Evolutionary conservation across 179 eudicot species (phyloP).

Genomic region (Nepenthes alata): DNA sequence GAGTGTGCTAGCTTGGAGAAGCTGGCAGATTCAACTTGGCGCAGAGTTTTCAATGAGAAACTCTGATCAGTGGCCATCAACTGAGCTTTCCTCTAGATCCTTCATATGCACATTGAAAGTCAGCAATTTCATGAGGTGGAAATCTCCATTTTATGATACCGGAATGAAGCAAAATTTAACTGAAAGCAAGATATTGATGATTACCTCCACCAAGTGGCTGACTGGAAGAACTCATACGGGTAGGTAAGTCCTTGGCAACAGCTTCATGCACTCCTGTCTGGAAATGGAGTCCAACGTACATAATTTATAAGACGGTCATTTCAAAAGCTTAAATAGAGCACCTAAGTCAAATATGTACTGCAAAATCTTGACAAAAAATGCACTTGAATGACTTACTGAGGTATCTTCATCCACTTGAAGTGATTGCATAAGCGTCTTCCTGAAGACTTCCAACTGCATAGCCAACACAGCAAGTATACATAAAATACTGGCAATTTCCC

Average conservation of each 20-base stretch:
- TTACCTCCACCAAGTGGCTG: slow-evolving; percentile 34
- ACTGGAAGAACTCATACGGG: slow-evolving; percentile 23
- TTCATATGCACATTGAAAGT: no score
- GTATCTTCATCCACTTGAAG: slow-evolving; percentile 83
- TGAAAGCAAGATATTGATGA: not conserved
- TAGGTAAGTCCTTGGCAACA: slow-evolving; percentile 14
- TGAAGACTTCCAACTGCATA: slow-evolving; percentile 69
- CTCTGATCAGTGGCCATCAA: no score
- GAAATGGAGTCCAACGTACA: not conserved
- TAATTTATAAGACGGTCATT: not conserved
- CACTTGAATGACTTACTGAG: slow-evolving; percentile 32
- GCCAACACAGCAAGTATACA: not conserved
- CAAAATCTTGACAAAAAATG: not conserved
- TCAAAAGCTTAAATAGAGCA: not conserved
- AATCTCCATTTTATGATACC: not conserved
- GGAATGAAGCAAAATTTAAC: no score
- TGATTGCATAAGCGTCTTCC: slow-evolving; percentile 84
- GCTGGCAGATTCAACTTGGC: not conserved
- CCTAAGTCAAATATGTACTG: no score
- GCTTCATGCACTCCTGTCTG: slow-evolving; percentile 31
- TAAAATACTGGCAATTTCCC: not conserved
- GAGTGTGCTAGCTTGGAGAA: no score
- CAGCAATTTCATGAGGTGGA: no score
- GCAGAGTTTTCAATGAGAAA: not conserved
- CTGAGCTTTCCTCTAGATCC: no score